Evolutionary conservation across 2,329 filamentous ascomycete species (phyloP).

Genomic region (Ceratocystiopsis sp.): DNA sequence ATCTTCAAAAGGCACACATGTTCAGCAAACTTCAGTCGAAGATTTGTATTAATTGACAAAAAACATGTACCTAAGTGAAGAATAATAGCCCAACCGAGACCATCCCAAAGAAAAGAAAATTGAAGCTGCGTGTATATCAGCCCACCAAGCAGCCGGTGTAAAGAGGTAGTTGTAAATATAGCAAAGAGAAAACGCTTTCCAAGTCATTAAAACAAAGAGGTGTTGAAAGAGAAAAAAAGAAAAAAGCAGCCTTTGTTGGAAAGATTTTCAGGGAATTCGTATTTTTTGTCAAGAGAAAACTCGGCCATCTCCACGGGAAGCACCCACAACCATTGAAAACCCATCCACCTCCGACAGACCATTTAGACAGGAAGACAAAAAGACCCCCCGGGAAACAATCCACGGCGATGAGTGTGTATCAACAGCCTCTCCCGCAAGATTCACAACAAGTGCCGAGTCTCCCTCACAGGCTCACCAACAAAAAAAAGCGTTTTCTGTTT

Average conservation of each 20-base stretch:
- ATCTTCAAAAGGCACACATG: too few relatives aligned
- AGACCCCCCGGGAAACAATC: too few relatives aligned
- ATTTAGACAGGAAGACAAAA: too few relatives aligned
- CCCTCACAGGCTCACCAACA: slow-evolving; percentile 4
- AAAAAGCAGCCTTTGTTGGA: not conserved
- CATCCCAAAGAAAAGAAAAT: too few relatives aligned
- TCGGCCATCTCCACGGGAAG: too few relatives aligned
- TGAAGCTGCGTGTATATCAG: too few relatives aligned
- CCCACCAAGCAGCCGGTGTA: not conserved
- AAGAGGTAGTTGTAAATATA: not conserved
- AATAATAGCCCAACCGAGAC: too few relatives aligned
- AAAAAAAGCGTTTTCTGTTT: not conserved
- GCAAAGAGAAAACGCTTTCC: not conserved
- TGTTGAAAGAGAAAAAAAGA: not conserved
- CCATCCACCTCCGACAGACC: too few relatives aligned
- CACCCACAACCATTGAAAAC: too few relatives aligned
- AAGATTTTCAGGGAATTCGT: not conserved
- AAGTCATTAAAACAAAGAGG: not conserved
- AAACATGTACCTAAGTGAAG: too few relatives aligned
- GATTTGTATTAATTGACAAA: too few relatives aligned
- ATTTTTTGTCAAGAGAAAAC: not conserved
- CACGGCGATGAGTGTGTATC: not conserved
- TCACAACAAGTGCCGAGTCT: not conserved
- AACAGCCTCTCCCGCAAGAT: not conserved
- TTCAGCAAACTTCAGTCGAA: too few relatives aligned